phyloP scores from a whole-genome alignment of 306 rosid genomes.

The Corylus heterophylla region DNA sequence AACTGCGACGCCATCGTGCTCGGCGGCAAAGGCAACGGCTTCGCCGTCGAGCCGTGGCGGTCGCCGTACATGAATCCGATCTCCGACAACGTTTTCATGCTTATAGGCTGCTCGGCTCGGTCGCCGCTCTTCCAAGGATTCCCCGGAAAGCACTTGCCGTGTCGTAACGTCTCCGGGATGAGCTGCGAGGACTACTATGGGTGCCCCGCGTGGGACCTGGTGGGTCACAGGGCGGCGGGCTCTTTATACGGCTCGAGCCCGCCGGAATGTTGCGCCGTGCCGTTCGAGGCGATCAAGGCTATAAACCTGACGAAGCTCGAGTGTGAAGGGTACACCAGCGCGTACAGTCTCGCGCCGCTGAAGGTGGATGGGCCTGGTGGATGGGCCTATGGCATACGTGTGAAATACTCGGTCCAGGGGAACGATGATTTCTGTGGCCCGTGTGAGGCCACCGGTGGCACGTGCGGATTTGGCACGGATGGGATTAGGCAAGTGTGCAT shows the following conservation, averaged over 20 bases:
- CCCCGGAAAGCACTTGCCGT: constrained; percentile 84
- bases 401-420: constrained; percentile 78
- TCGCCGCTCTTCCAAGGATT: constrained; percentile 93
- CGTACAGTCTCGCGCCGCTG: constrained; percentile 81
- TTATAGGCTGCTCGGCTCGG: constrained; percentile 80
- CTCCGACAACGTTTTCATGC: constrained; percentile 84
- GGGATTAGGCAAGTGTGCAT: constrained; percentile 74
- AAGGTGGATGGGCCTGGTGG: constrained; percentile 66
- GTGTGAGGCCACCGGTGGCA: constrained; percentile 88
- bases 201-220: constrained; percentile 80
- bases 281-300: constrained; percentile 71
- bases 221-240: constrained; percentile 59
- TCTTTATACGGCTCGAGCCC: constrained; percentile 69
- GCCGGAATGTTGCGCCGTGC: constrained; percentile 77
- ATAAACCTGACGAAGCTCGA: constrained; percentile 71
- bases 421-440: constrained; percentile 74
- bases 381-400: constrained; percentile 91
- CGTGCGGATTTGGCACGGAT: constrained; percentile 77
- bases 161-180: constrained; percentile 89
- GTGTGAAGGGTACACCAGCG: constrained; percentile 94
- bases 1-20: constrained; percentile 70
- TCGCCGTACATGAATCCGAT: constrained; percentile 71
- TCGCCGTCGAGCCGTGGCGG: constrained; percentile 77
- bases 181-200: constrained; percentile 84
- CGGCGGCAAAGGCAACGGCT: constrained; percentile 75